These are phyloP conservation scores for Cadophora malorum DNA, from an alignment of 2,329 filamentous ascomycete genomes.

Conservation along the genomic window DNA sequence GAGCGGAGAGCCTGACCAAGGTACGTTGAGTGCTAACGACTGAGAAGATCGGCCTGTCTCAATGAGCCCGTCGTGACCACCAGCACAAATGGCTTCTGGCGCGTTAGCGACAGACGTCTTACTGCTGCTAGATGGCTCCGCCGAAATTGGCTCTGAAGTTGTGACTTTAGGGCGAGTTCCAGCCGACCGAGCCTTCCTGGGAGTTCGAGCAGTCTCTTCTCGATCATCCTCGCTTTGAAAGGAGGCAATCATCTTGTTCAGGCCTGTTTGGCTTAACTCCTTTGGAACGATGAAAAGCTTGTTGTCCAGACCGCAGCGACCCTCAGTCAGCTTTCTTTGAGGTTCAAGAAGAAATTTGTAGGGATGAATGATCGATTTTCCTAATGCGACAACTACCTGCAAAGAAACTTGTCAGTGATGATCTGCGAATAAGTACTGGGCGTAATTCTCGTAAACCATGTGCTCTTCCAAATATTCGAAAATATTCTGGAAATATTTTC, in stretches of 20 bases:
- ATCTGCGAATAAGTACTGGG: background rate
- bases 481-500: background rate
- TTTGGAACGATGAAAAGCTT: constrained; percentile 23
- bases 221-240: constrained; percentile 14
- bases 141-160: background rate
- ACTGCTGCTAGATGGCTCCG: background rate
- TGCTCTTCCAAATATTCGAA: background rate
- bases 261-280: constrained; percentile 13
- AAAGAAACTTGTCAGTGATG: background rate
- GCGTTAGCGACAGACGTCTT: background rate
- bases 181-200: background rate
- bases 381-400: constrained; percentile 27
- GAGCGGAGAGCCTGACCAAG: background rate
- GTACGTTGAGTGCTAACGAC: background rate
- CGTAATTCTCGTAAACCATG: background rate
- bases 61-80: constrained; percentile 5
- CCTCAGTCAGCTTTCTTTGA: constrained; percentile 22
- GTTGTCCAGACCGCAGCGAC: constrained; percentile 17
- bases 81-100: background rate
- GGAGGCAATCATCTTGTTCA: constrained; percentile 9
- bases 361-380: constrained; percentile 20
- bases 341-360: background rate
- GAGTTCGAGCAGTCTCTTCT: background rate
- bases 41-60: background rate
- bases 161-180: background rate